Evolutionary conservation across 176 grass and related monocot genomes (phyloP).

Genomic region (Luzula sylvatica): DNA sequence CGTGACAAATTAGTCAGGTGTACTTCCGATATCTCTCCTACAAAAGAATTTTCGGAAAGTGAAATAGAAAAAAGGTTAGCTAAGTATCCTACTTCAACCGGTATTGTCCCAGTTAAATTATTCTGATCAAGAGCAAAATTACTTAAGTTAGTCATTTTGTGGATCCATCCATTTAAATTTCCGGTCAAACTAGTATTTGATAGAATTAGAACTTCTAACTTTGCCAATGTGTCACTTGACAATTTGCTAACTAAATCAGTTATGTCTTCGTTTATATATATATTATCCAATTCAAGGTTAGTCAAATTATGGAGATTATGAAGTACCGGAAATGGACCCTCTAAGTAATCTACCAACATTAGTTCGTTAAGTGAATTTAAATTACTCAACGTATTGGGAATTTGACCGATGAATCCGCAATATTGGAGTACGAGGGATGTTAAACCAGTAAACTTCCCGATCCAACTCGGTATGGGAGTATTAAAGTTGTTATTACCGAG

Average conservation of each 20-base stretch:
- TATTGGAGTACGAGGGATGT: neutral
- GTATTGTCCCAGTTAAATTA: conserved; percentile 8
- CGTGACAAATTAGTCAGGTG: neutral
- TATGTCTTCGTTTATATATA: neutral
- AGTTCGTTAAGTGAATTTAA: neutral
- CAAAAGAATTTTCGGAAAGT: neutral
- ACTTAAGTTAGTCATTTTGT: neutral
- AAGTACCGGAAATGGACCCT: neutral
- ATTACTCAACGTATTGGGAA: conserved; percentile 1
- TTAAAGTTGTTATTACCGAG: neutral
- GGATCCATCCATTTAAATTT: neutral
- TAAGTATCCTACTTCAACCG: neutral
- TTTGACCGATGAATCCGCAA: neutral
- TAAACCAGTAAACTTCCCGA: neutral
- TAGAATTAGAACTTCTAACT: neutral
- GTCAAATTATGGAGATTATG: neutral
- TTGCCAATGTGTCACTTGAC: neutral
- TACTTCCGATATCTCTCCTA: neutral
- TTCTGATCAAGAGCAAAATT: neutral
- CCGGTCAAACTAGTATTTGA: neutral
- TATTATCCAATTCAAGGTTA: neutral
- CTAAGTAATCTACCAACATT: neutral
- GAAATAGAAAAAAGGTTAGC: neutral
- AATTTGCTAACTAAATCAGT: neutral
- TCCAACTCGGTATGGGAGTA: neutral